Base-by-base conservation (phyloP, 2,329 filamentous ascomycete genomes). In the Fusarium sp. region DNA sequence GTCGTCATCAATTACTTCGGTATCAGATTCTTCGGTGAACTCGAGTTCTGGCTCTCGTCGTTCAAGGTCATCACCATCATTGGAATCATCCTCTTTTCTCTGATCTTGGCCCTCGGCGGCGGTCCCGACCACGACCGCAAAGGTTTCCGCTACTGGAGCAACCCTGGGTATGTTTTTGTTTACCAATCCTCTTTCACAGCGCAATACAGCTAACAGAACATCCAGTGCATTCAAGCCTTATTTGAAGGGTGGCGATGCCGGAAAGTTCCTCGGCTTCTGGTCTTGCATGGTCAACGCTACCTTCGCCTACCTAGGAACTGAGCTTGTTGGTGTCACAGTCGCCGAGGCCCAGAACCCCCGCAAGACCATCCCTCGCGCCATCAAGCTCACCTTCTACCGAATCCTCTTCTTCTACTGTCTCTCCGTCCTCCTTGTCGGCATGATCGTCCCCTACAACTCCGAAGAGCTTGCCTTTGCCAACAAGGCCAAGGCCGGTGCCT, bases 391-490 rank as follows among this genome's bases (percentile, higher is more conserved):
- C 70, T 94, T 94, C 79, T 94, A 87, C 82, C 92, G 92, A 59
- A 94, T 95, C 76, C 79, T 93, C 69, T 82, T 94, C 81, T 95
- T 95, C 83, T 95, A 95, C 82, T 84, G 89, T 72, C 78, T 93
- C 60, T 89, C 87, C 22, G 90, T 94, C 35, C 84, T 95, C 52
- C 84, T 94, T 51, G 82, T 95, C 55, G 92, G 92, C 74, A 92
- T 93, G 85, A 84, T 91, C 51, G 90, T 95, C 6, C 90, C 91
- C 2, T 94, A 91, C 82, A 80, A 94, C 82, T 87, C 86, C 39
- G 0, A 67, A 0, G 77, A 86, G 1, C 87, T 93, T 7, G 78
- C 81, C 22, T 89, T 90, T 67, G 88, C 88, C 71, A 86, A 82
- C 76, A 80, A 78, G 37, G 57, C 71, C 50, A 52, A 68, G 60